Evolutionary conservation across 108 stramenopile genomes (phyloP), one percentile per base, ranked within the genome.

Genomic region (Cyclotella atomus): DNA sequence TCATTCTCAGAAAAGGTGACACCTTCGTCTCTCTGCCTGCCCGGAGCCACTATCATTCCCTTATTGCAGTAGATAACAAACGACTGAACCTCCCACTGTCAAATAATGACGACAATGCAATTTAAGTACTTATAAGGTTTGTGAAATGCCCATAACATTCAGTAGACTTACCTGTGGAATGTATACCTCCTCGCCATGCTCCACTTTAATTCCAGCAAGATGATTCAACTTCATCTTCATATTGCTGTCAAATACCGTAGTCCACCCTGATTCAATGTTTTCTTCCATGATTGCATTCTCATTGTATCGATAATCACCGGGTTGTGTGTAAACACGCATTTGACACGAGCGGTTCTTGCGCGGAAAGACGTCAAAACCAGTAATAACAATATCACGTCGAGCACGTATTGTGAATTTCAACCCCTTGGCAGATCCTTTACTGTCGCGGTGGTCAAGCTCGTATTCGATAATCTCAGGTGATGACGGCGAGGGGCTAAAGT

Each of bases 21-120:
- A 49, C 64, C 64, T 47, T 65, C 64, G 25, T 30, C 21, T 32
- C 38, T 1, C 0, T 21, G 24, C 15, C 46, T 47, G 7, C 64
- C 64, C 2, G 30, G 7, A n/a, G 45, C 64, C 7, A 65, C 21
- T 9, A 65, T 0, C 64, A 65, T 46, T 8, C 64, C 64, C 30
- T 33, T 46, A 15, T 65, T 65, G 21, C 64, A 65, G 35, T 65
- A 65, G 49, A 65, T 65, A 19, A 46, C 16, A 65, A 65, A 65
- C 2, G 64, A 65, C 47, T 65, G 64, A 29, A 36, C 35, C 24
- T 29, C 25, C 45, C 46, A 47, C 29, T 47, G n/a, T n/a, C n/a
- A n/a, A n/a, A n/a, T n/a, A n/a, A n/a, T n/a, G n/a, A n/a, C n/a
- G n/a, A n/a, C n/a, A n/a, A n/a, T n/a, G n/a, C n/a, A n/a, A n/a